phyloP scores from a whole-genome alignment of 2,329 filamentous ascomycete species.

The Mariannaea sp. region DNA sequence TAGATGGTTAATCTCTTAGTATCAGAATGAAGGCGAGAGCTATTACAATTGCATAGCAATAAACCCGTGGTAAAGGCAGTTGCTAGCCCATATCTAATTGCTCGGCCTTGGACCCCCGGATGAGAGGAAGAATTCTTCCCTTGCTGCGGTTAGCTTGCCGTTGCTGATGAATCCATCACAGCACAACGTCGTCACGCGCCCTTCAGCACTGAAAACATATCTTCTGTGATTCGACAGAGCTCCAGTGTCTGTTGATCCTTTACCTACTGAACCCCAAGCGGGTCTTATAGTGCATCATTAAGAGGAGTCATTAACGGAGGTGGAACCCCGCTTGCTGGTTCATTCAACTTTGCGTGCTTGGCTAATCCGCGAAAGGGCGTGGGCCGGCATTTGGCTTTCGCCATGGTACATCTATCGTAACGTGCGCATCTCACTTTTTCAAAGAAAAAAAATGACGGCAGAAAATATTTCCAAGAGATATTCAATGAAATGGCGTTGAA shows the following conservation, averaged over 20 bases:
- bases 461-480: neutral
- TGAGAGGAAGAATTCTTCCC: neutral
- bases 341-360: no score
- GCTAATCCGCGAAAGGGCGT: constrained; percentile 12
- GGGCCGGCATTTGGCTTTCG: neutral
- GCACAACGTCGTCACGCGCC: constrained; percentile 3
- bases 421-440: neutral
- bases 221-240: constrained; percentile 5
- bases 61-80: neutral
- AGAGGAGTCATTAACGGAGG: neutral
- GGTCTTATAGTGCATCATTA: constrained; percentile 1
- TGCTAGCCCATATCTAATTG: neutral
- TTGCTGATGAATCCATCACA: neutral
- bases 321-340: constrained; percentile 16
- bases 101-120: neutral
- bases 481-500: neutral
- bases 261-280: neutral
- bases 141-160: neutral
- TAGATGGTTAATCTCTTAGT: neutral
- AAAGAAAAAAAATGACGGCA: neutral
- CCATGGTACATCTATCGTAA: constrained; percentile 8
- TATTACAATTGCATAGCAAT: neutral
- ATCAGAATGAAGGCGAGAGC: neutral
- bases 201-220: neutral
- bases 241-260: constrained; percentile 19